These are phyloP conservation scores for Zopfochytrium polystomum DNA, from an alignment of 371 early-diverging fungal species.

Conservation along the genomic window DNA sequence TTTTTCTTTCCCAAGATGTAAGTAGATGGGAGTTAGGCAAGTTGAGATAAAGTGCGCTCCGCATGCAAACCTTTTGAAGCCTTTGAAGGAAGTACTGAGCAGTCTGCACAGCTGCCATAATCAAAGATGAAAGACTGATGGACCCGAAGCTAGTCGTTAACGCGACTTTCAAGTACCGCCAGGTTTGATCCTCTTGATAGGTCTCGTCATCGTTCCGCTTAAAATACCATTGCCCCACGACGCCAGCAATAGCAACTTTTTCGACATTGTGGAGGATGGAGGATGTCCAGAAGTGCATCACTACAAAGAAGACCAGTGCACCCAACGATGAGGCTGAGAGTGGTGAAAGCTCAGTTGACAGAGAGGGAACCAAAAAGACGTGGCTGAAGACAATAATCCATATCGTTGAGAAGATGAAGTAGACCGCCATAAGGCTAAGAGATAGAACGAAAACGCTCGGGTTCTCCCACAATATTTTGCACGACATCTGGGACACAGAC, in stretches of 20 bases:
- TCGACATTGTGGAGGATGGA: slow-evolving; percentile 66
- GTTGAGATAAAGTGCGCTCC: no score
- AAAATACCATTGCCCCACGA: slow-evolving; percentile 76
- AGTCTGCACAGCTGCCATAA: slow-evolving; percentile 61
- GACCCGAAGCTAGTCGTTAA: slow-evolving; percentile 67
- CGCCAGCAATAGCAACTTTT: slow-evolving; percentile 64
- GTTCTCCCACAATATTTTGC: slow-evolving; percentile 68
- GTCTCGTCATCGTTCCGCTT: slow-evolving; percentile 24
- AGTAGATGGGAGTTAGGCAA: no score
- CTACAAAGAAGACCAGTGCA: slow-evolving; percentile 65
- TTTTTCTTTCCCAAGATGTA: no score
- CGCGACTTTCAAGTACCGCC: slow-evolving; percentile 40
- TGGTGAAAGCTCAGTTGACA: slow-evolving; percentile 28
- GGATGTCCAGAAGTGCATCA: slow-evolving; percentile 74
- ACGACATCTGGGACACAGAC: slow-evolving; percentile 72
- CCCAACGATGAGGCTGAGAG: no score
- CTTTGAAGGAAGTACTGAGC: slow-evolving; percentile 49
- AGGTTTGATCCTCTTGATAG: slow-evolving; percentile 29
- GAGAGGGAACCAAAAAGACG: slow-evolving; percentile 49
- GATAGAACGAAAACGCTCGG: slow-evolving; percentile 66
- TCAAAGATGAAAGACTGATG: slow-evolving; percentile 64
- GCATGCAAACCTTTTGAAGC: slow-evolving; percentile 33
- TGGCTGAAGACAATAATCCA: slow-evolving; percentile 69
- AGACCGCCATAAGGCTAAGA: slow-evolving; percentile 50
- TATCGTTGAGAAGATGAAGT: slow-evolving; percentile 58